These are phyloP conservation scores for Backusella luteola DNA, from an alignment of 192 early-diverging fungal genomes.

Conservation along the genomic window DNA sequence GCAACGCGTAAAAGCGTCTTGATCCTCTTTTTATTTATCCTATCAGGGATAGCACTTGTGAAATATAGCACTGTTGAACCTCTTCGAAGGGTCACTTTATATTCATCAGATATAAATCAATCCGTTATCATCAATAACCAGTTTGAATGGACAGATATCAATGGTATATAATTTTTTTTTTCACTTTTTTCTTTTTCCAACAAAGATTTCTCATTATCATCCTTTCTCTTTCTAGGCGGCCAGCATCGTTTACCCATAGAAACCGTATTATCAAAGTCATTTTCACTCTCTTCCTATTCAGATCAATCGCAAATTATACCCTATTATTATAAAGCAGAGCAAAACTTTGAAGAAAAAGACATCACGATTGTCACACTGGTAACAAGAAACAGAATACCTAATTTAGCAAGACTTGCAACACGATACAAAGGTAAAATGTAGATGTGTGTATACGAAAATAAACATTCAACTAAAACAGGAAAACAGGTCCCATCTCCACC, in stretches of 20 bases:
- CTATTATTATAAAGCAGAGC: constrained; percentile 47
- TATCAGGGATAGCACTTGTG: background rate
- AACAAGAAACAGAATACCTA: constrained; percentile 47
- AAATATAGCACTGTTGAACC: background rate
- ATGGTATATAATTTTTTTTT: background rate
- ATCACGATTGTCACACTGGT: constrained; percentile 56
- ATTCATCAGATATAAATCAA: background rate
- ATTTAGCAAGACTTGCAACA: constrained; percentile 45
- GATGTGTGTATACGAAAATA: background rate
- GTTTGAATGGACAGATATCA: background rate
- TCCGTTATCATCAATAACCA: background rate
- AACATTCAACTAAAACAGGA: background rate
- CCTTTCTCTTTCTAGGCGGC: background rate
- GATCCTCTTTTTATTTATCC: background rate
- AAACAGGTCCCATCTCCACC: constrained; percentile 55
- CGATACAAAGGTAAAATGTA: constrained; percentile 43
- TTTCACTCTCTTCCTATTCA: constrained; percentile 47
- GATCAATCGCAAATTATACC: constrained; percentile 53
- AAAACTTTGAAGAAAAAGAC: constrained; percentile 42
- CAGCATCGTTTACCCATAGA: constrained; percentile 36
- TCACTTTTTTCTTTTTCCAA: background rate
- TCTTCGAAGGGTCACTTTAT: background rate
- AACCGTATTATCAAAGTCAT: constrained; percentile 52
- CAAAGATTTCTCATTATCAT: background rate
- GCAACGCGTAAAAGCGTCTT: background rate